These are phyloP conservation scores for Eimeria sp. DNA, from an alignment of 169 alveolate genomes.

Conservation along the genomic window DNA sequence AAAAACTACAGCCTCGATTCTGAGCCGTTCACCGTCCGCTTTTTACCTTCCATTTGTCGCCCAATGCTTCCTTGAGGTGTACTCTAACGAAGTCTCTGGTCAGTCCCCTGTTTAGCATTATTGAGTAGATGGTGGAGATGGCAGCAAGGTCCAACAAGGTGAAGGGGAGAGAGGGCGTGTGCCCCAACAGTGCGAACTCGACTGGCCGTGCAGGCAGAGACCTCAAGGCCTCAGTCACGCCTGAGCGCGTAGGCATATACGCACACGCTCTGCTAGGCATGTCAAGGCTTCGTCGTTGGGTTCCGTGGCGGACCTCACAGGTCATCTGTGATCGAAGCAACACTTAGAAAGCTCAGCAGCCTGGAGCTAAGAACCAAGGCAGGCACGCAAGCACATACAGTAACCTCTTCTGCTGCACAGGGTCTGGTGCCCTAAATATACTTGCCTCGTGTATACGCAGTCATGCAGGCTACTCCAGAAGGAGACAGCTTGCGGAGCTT, in stretches of 20 bases:
- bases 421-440: background rate
- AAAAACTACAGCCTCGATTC: background rate
- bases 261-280: background rate
- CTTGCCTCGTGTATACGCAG: conserved; percentile 29
- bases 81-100: conserved; percentile 27
- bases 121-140: conserved; percentile 13
- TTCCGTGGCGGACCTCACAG: background rate
- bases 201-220: conserved; percentile 54
- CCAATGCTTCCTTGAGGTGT: conserved; percentile 34
- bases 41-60: conserved; percentile 41
- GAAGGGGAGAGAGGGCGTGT: conserved; percentile 49
- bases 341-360: background rate
- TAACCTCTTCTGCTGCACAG: too few relatives aligned
- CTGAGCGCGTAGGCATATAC: background rate
- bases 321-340: background rate
- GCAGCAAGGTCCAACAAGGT: conserved; percentile 14
- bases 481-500: conserved; percentile 24
- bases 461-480: background rate
- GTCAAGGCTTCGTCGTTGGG: background rate
- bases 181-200: conserved; percentile 41
- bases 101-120: conserved; percentile 42
- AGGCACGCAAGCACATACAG: background rate
- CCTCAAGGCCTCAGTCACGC: conserved; percentile 48
- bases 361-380: background rate
- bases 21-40: background rate